These are phyloP conservation scores for Scutellaria barbata DNA, from an alignment of 257 asterid species.

Conservation along the genomic window DNA sequence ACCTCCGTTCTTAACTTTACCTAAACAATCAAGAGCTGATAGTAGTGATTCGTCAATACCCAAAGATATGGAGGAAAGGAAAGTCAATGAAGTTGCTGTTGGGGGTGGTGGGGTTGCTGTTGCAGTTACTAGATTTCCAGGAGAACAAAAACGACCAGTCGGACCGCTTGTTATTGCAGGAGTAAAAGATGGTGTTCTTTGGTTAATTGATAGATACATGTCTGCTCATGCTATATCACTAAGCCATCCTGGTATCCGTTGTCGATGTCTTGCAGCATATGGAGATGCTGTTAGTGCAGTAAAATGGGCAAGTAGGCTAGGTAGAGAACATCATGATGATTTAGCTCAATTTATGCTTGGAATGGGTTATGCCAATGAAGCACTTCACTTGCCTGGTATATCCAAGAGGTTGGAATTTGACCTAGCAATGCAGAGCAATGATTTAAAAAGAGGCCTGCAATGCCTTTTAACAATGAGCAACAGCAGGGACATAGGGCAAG, in stretches of 20 bases:
- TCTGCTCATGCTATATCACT: conserved; percentile 96
- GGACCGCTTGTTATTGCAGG: conserved; percentile 95
- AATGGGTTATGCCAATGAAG: conserved; percentile 99
- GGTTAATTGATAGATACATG: conserved; percentile 96
- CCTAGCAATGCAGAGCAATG: conserved; percentile 96
- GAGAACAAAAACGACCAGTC: conserved; percentile 92
- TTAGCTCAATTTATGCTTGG: conserved; percentile 99
- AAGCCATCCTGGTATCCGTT: conserved; percentile 96
- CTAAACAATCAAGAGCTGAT: conserved; percentile 77
- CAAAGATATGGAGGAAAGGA: conserved; percentile 77
- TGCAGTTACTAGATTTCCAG: conserved; percentile 96
- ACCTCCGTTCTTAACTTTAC: conserved; percentile 87
- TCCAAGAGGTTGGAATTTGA: conserved; percentile 96
- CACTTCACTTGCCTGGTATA: conserved; percentile 98
- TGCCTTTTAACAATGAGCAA: conserved; percentile 97
- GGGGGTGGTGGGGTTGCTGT: conserved; percentile 98
- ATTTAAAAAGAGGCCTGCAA: conserved; percentile 89
- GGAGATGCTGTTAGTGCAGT: conserved; percentile 99
- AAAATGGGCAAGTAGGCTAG: conserved; percentile 98
- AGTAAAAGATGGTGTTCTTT: conserved; percentile 94
- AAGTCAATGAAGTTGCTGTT: conserved; percentile 81
- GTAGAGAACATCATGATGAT: conserved; percentile 98
- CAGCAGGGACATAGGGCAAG: conserved; percentile 97
- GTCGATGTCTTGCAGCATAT: conserved; percentile 97
- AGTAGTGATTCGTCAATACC: conserved; percentile 64